Conservation (phyloP, 2,329 filamentous ascomycete species). For the Fusarium aywerte region DNA sequence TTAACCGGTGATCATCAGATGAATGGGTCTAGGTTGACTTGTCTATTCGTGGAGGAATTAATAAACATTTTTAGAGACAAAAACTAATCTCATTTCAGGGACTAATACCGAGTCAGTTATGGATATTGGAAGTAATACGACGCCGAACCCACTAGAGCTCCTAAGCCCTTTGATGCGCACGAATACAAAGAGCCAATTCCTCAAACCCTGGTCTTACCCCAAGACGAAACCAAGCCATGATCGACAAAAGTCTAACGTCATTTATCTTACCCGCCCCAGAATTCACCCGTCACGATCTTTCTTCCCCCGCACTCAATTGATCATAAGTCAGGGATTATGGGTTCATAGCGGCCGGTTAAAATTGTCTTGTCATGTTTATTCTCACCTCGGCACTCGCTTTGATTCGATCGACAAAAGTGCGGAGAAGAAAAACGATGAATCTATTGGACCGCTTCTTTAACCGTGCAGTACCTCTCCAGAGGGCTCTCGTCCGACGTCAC, state of each 20-base stretch:
- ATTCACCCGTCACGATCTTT: conserved; percentile 18
- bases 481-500: background rate
- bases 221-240: conserved; percentile 14
- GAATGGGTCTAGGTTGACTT: background rate
- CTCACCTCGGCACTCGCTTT: conserved; percentile 15
- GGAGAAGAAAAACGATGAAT: conserved; percentile 13
- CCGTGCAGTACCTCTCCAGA: background rate
- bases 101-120: conserved; percentile 11
- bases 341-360: conserved; percentile 14
- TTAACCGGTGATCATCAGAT: conserved; percentile 17
- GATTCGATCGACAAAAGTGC: conserved; percentile 28
- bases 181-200: conserved; percentile 18
- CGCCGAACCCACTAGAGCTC: conserved; percentile 20
- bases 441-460: conserved; percentile 33
- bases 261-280: conserved; percentile 20
- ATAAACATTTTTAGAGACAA: conserved; percentile 3
- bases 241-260: conserved; percentile 29
- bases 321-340: background rate
- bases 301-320: conserved; percentile 23
- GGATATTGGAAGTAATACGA: conserved; percentile 15
- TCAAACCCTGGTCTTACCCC: conserved; percentile 3
- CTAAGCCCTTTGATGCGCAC: conserved; percentile 22
- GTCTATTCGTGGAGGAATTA: conserved; percentile 26
- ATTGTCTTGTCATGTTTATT: background rate
- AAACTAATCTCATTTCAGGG: conserved; percentile 16